Evolutionary conservation across 139 green algal genomes (phyloP).

Genomic region (Chlorella sp.): DNA sequence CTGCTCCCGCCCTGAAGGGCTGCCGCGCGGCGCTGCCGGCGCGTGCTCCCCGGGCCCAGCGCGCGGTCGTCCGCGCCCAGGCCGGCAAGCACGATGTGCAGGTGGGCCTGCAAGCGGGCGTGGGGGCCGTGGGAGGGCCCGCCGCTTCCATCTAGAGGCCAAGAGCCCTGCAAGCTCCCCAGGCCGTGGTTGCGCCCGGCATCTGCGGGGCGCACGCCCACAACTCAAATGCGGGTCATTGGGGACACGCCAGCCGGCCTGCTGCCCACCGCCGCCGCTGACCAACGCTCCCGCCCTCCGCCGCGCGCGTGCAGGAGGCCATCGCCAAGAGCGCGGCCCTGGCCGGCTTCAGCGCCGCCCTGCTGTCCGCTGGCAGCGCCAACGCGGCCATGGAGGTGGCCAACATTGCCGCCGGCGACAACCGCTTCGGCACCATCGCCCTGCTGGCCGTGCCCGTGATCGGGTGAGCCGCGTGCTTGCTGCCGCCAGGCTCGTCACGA

Average conservation of each 20-base stretch:
- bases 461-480: neutral
- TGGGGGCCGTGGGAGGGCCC: neutral
- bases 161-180: too few species aligned
- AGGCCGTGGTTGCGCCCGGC: too few species aligned
- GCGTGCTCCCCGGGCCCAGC: neutral
- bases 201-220: too few species aligned
- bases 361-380: constrained; percentile 50
- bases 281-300: too few species aligned
- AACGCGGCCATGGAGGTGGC: constrained; percentile 56
- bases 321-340: constrained; percentile 30
- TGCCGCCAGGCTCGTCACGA: neutral
- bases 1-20: constrained; percentile 13
- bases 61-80: neutral
- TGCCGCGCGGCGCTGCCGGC: neutral
- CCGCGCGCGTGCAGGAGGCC: constrained; percentile 24
- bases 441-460: constrained; percentile 22
- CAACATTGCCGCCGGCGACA: constrained; percentile 31
- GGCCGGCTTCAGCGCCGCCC: constrained; percentile 37
- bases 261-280: too few species aligned
- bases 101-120: neutral
- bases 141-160: too few species aligned
- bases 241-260: too few species aligned
- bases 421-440: constrained; percentile 32
- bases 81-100: constrained; percentile 13
- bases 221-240: too few species aligned